phyloP scores from a whole-genome alignment of 371 early-diverging fungal species.

The Mortierella sp. region DNA sequence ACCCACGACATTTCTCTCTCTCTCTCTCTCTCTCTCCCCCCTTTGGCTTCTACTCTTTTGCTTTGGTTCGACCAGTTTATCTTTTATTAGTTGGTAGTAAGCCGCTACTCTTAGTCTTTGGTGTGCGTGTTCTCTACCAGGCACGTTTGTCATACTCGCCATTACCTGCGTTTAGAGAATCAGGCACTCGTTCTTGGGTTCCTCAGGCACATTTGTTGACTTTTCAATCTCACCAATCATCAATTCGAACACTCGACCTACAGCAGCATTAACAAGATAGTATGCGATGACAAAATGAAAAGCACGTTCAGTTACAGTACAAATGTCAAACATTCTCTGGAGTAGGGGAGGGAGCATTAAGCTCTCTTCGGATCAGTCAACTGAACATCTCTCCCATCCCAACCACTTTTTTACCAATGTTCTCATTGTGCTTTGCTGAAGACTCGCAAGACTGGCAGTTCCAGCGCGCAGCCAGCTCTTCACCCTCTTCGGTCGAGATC shows the following conservation, averaged over 20 bases:
- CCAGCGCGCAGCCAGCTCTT: conserved; percentile 82
- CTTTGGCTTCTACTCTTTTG: too few relatives aligned
- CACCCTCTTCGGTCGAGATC: conserved; percentile 83
- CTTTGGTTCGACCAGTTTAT: too few relatives aligned
- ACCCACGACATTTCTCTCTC: too few relatives aligned
- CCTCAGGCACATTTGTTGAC: conserved; percentile 66
- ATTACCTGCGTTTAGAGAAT: conserved; percentile 43
- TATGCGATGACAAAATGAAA: conserved; percentile 6
- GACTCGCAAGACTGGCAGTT: conserved; percentile 88
- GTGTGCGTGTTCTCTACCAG: too few relatives aligned
- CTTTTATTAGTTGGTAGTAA: too few relatives aligned
- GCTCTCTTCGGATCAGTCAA: not conserved
- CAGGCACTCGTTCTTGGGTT: conserved; percentile 65
- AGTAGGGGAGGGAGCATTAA: conserved; percentile 4
- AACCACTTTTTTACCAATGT: conserved; percentile 69
- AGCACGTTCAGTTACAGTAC: not conserved
- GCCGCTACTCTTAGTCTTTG: too few relatives aligned
- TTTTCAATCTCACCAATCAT: conserved; percentile 78
- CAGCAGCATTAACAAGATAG: not conserved
- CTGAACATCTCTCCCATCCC: too few relatives aligned
- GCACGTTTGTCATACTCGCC: too few relatives aligned
- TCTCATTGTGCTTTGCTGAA: conserved; percentile 92
- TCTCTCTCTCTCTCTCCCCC: too few relatives aligned
- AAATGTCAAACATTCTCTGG: not conserved
- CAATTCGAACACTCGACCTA: conserved; percentile 74